Conservation (phyloP, 495 filamentous ascomycete species). For the Peziza echinospora region DNA sequence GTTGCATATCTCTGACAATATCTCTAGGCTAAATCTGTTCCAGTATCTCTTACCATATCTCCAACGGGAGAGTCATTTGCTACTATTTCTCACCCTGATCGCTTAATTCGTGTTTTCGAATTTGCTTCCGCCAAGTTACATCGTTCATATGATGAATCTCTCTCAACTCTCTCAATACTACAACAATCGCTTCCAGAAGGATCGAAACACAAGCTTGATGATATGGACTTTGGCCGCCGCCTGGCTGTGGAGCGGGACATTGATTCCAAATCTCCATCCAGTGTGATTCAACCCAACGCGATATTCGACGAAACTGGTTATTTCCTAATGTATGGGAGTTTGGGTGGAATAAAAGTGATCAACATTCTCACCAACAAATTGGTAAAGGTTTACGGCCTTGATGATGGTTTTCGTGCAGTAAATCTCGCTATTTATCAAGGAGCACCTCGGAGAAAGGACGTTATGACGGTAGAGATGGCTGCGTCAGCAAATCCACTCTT, state of each 20-base stretch:
- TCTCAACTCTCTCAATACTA: slow-evolving; percentile 70
- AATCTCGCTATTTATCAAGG: slow-evolving; percentile 86
- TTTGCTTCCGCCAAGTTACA: slow-evolving; percentile 72
- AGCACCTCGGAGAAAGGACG: slow-evolving; percentile 69
- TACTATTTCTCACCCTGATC: slow-evolving; percentile 81
- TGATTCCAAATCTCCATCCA: slow-evolving; percentile 26
- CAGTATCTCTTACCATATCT: slow-evolving; percentile 67
- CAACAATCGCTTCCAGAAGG: slow-evolving; percentile 72
- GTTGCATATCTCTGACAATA: background rate
- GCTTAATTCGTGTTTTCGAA: slow-evolving; percentile 79
- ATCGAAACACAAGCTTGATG: slow-evolving; percentile 45
- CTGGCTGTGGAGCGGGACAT: slow-evolving; percentile 75
- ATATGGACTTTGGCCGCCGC: slow-evolving; percentile 78
- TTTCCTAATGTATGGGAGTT: slow-evolving; percentile 80
- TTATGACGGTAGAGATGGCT: slow-evolving; percentile 94
- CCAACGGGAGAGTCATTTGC: slow-evolving; percentile 68
- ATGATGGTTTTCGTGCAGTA: slow-evolving; percentile 67
- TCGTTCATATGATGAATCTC: slow-evolving; percentile 84
- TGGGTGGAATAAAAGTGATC: slow-evolving; percentile 76
- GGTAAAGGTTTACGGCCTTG: slow-evolving; percentile 66
- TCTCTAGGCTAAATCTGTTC: slow-evolving; percentile 68
- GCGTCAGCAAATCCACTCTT: slow-evolving; percentile 82
- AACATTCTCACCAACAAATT: slow-evolving; percentile 86
- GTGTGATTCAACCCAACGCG: slow-evolving; percentile 44
- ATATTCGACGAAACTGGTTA: slow-evolving; percentile 91